Percentiles rank a stretch among this genome's conserved stretches.
Evolutionary conservation across 2,329 filamentous ascomycete species (phyloP).

Genomic region (Scytalidium lignicola): DNA sequence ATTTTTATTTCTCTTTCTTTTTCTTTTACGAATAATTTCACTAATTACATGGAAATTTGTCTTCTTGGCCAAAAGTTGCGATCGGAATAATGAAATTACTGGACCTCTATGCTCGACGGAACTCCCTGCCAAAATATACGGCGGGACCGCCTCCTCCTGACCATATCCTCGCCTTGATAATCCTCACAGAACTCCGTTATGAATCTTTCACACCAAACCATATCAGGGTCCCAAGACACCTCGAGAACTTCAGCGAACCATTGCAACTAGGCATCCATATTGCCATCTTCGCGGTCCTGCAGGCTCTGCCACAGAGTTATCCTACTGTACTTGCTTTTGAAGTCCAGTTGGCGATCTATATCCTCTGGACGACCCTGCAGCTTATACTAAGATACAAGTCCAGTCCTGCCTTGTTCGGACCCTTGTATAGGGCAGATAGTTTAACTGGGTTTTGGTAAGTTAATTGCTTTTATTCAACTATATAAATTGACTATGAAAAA

Average conservation of each 20-base stretch:
- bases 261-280: slow-evolving; percentile 31
- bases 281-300: slow-evolving; percentile 28
- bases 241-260: slow-evolving; percentile 31
- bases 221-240: slow-evolving; percentile 25
- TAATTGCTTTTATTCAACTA: not conserved
- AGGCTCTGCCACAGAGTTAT: slow-evolving; percentile 30
- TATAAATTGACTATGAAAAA: slow-evolving; percentile 7
- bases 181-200: slow-evolving; percentile 36
- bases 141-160: slow-evolving; percentile 21
- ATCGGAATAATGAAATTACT: slow-evolving; percentile 35
- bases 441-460: slow-evolving; percentile 33
- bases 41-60: slow-evolving; percentile 8
- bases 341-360: slow-evolving; percentile 34
- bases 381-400: slow-evolving; percentile 31
- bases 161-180: slow-evolving; percentile 26
- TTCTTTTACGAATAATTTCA: not conserved
- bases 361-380: slow-evolving; percentile 35
- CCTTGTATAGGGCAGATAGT: slow-evolving; percentile 32
- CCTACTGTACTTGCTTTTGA: slow-evolving; percentile 32
- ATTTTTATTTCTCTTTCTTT: not conserved
- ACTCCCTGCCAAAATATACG: slow-evolving; percentile 29
- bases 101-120: slow-evolving; percentile 32
- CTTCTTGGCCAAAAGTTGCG: slow-evolving; percentile 23
- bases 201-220: slow-evolving; percentile 38
- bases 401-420: slow-evolving; percentile 34